Base-by-base conservation (phyloP, 1,284 basidiomycete genomes). In the Marasmius fiardii region DNA sequence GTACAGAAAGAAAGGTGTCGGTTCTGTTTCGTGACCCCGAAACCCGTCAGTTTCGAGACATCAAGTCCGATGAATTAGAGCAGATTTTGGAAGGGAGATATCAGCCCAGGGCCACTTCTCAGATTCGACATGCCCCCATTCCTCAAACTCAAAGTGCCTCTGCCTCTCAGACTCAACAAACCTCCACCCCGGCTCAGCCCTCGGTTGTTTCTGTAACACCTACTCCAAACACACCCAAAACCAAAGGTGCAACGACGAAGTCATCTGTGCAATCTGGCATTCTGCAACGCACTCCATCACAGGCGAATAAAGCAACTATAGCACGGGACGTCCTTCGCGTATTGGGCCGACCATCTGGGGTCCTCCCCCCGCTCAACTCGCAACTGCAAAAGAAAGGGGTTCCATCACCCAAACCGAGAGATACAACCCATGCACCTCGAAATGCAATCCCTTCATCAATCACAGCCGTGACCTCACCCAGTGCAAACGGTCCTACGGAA, bases 311-410 rank as follows among this genome's bases (percentile, higher is more conserved):
- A 56, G 66, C 62, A 18, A 73, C 71, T 34, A 65, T 79, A 20
- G 78, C 77, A 14, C 69, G 65, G 37, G 78, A 79, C 58, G 67
- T 79, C 23, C 56, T 79, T 14, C 70, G 70, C 4, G 72, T 76
- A 8, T 64, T 79, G 4, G 70, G 73, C 8, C 56, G 55, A 52
- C 28, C 20, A 24, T 47, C 54, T 6, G 10, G 53, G n/a, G 50
- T 55, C n/a, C 51, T 48, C 10, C 39, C n/a, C 39, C 55, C 54
- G 35, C 52, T 53, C 50, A 58, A 58, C 35, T 23, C 4, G 41
- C 31, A 3, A 12, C 41, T n/a, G 44, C 43, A 21, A 53, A 28
- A 53, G 41, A 53, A 28, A n/a, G n/a, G n/a, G 39, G n/a, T 16
- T 18, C 39, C 43, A 20, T 4, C 41, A n/a, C 28, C 51, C 23